A percentile compares a stretch with the other conserved stretches of the same genome.
These are phyloP conservation scores for Halophytophthora polymorphica DNA, from an alignment of 352 stramenopile species.

Conservation along the genomic window DNA sequence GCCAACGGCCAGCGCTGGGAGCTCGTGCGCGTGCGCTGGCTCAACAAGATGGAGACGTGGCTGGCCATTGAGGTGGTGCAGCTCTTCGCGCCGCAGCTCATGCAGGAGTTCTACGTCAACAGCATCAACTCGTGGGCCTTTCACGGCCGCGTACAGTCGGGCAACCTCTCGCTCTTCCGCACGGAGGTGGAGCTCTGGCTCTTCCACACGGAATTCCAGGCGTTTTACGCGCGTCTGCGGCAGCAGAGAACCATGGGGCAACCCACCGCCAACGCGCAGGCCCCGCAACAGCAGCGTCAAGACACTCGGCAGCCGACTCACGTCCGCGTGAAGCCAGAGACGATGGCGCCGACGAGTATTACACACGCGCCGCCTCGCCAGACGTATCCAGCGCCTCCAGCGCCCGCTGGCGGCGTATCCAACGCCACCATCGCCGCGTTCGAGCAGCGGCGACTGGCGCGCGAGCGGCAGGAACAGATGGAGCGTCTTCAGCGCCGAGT, in stretches of 20 bases:
- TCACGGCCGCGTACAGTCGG: conserved; percentile 34
- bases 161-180: conserved; percentile 32
- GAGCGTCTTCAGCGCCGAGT: conserved; percentile 9
- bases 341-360: not conserved
- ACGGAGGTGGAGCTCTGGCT: conserved; percentile 79
- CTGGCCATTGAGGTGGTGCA: conserved; percentile 60
- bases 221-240: conserved; percentile 50
- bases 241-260: conserved; percentile 10
- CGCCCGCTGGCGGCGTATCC: conserved; percentile 8
- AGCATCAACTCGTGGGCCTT: conserved; percentile 76
- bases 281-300: conserved; percentile 10
- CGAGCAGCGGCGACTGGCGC: conserved; percentile 26
- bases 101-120: conserved; percentile 79
- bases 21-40: conserved; percentile 66
- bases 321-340: conserved; percentile 26
- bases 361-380: not conserved
- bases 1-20: conserved; percentile 53
- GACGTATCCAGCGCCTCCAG: not conserved
- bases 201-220: conserved; percentile 61
- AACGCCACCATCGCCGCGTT: conserved; percentile 25
- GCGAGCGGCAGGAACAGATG: conserved; percentile 20
- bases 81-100: conserved; percentile 29
- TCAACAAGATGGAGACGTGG: conserved; percentile 64
- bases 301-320: not conserved
- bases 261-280: not conserved